Conservation (phyloP, 441 rosid species). For the Breynia disticha region DNA sequence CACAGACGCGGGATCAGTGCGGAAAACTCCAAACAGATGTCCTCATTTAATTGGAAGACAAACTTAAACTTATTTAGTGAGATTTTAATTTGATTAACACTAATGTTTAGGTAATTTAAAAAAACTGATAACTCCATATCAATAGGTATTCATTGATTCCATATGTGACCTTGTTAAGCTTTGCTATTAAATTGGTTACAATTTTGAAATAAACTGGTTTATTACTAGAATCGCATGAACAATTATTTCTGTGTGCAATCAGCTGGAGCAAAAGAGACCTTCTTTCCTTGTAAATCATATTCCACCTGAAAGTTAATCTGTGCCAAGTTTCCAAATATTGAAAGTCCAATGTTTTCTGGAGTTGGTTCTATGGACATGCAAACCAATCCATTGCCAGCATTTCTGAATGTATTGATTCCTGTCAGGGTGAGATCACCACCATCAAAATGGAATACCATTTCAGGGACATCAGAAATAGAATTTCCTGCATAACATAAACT, state of each 20-base stretch:
- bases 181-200: too few relatives aligned
- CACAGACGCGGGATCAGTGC: too few relatives aligned
- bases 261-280: constrained; percentile 23
- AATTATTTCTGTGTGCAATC: constrained; percentile 19
- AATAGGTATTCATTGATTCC: too few relatives aligned
- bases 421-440: constrained; percentile 25
- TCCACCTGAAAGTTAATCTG: constrained; percentile 28
- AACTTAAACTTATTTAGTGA: too few relatives aligned
- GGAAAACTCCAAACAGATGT: too few relatives aligned
- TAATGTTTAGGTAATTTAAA: too few relatives aligned
- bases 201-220: too few relatives aligned
- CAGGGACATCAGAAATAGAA: constrained; percentile 16
- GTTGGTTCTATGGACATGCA: constrained; percentile 29
- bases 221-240: neutral
- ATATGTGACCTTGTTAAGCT: too few relatives aligned
- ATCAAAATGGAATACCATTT: constrained; percentile 29
- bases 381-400: constrained; percentile 7
- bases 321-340: constrained; percentile 27
- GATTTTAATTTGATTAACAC: too few relatives aligned
- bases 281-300: constrained; percentile 15
- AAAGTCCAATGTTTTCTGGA: neutral
- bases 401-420: constrained; percentile 19
- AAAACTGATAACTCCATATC: too few relatives aligned
- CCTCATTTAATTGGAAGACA: too few relatives aligned
- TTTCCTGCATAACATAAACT: constrained; percentile 18